Conservation (phyloP, 2,329 filamentous ascomycete species). For the Ceratocystis eucalypticola region DNA sequence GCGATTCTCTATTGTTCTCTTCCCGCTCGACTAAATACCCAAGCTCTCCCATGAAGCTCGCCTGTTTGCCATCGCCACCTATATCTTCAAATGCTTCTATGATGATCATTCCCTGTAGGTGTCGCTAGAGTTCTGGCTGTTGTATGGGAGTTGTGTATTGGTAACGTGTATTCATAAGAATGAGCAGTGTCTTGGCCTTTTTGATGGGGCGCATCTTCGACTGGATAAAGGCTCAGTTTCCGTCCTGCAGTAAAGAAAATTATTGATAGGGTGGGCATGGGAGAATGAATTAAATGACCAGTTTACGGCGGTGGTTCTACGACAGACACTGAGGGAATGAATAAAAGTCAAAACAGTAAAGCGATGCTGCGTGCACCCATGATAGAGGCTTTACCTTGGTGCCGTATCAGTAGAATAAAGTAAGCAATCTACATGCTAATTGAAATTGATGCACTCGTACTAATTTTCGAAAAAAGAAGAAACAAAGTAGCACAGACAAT, state of each 20-base stretch:
- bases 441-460: neutral
- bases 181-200: neutral
- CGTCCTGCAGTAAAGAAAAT: constrained; percentile 6
- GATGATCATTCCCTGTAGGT: neutral
- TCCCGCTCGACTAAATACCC: constrained; percentile 1
- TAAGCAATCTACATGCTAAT: no score
- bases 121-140: neutral
- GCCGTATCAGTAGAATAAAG: neutral
- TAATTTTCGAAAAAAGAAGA: no score
- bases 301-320: constrained; percentile 6
- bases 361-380: neutral
- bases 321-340: constrained; percentile 12
- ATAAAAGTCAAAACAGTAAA: constrained; percentile 11
- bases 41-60: constrained; percentile 7
- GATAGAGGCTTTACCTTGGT: neutral
- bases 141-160: neutral
- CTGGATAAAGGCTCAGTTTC: neutral
- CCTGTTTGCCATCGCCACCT: neutral
- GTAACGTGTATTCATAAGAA: neutral
- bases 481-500: no score
- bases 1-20: constrained; percentile 1
- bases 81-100: neutral
- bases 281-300: constrained; percentile 10
- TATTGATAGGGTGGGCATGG: neutral
- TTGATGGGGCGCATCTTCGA: neutral